phyloP scores from a whole-genome alignment of 2,329 filamentous ascomycete species.

The Uncinocarpus reesii region DNA sequence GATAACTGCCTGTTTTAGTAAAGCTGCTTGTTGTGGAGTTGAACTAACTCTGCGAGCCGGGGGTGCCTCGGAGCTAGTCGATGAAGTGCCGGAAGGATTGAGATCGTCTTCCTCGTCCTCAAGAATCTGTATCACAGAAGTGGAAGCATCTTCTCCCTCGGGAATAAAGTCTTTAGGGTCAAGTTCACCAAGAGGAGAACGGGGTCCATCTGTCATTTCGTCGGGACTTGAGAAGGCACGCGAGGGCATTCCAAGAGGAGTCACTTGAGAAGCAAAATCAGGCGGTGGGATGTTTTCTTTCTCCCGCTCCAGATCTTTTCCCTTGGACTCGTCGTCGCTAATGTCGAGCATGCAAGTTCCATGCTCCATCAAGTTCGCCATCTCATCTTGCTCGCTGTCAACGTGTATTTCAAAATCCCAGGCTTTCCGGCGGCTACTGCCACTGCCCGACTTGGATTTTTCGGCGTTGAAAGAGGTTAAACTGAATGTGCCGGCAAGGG shows the following conservation, averaged over 20 bases:
- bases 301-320: conserved; percentile 52
- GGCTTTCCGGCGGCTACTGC: conserved; percentile 44
- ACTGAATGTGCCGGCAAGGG: conserved; percentile 57
- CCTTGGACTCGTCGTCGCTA: conserved; percentile 66
- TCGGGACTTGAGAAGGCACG: conserved; percentile 17
- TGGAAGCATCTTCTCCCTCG: conserved; percentile 41
- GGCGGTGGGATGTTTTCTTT: conserved; percentile 88
- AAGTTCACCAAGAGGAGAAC: conserved; percentile 57
- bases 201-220: conserved; percentile 54
- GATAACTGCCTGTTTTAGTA: conserved; percentile 13
- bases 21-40: neutral
- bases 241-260: conserved; percentile 19
- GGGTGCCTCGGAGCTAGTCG: neutral
- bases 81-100: neutral
- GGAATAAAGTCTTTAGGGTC: conserved; percentile 58
- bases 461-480: conserved; percentile 35
- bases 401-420: conserved; percentile 96
- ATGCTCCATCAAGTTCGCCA: conserved; percentile 88
- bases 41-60: neutral
- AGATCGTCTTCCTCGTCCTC: conserved; percentile 8
- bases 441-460: conserved; percentile 39
- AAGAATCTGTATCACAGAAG: neutral
- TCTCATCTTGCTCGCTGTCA: conserved; percentile 79
- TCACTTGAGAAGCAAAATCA: conserved; percentile 47
- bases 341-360: conserved; percentile 79